Percentiles rank a stretch among this genome's conserved stretches.
phyloP scores from a whole-genome alignment of 2,329 filamentous ascomycete genomes.

The Claviceps citrina region DNA sequence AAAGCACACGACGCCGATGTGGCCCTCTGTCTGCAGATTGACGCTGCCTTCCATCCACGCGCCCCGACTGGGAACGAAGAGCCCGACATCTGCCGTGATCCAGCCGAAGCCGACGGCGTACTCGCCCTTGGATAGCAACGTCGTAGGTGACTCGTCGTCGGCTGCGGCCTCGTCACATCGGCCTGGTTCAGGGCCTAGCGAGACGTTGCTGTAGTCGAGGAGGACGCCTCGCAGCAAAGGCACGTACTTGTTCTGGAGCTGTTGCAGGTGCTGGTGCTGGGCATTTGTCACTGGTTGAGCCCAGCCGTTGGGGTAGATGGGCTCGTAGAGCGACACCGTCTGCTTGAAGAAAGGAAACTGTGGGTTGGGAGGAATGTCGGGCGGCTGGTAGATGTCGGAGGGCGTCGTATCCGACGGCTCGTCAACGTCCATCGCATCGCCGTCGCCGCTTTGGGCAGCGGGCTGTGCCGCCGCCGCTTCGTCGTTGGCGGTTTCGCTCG shows the following conservation, averaged over 20 bases:
- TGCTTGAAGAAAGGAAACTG: conserved; percentile 63
- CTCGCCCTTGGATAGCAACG: conserved; percentile 50
- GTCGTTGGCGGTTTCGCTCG: conserved; percentile 11
- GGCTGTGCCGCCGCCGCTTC: background rate
- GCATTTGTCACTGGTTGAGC: conserved; percentile 53
- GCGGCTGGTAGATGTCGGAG: conserved; percentile 22
- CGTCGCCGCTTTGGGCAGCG: background rate
- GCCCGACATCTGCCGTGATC: conserved; percentile 71
- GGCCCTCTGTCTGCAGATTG: conserved; percentile 75
- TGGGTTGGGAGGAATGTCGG: conserved; percentile 23
- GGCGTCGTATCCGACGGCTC: conserved; percentile 14
- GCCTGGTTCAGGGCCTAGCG: conserved; percentile 45
- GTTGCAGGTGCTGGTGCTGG: conserved; percentile 59
- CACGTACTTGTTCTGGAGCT: conserved; percentile 63
- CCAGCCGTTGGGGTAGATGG: conserved; percentile 57
- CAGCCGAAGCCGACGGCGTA: conserved; percentile 78
- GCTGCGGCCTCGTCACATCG: conserved; percentile 30
- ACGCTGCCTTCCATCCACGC: conserved; percentile 65
- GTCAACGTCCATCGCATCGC: conserved; percentile 27
- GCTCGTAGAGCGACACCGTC: conserved; percentile 66
- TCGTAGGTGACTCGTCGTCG: conserved; percentile 31
- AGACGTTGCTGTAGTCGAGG: conserved; percentile 55
- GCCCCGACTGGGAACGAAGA: conserved; percentile 64
- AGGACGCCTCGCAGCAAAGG: conserved; percentile 58
- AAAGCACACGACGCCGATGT: conserved; percentile 77